phyloP scores from a whole-genome alignment of 768 basidiomycete species.

The Galerina sulciceps region DNA sequence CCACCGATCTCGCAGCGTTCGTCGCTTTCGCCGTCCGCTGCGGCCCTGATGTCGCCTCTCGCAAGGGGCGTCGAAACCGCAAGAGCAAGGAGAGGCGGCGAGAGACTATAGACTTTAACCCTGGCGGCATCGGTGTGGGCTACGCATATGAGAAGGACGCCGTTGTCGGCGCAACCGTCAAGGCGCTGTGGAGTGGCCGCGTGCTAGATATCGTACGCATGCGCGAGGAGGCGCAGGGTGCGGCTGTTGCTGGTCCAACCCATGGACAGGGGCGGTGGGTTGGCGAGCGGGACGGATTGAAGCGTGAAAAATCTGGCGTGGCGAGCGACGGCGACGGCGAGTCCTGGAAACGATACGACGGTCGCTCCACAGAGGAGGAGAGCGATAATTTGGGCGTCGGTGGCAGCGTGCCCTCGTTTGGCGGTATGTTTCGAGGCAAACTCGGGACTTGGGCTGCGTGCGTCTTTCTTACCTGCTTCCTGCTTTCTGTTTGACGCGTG shows the following conservation, averaged over 20 bases:
- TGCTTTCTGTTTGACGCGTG: background rate
- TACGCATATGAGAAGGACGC: constrained; percentile 32
- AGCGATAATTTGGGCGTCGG: constrained; percentile 34
- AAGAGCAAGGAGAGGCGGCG: constrained; percentile 20
- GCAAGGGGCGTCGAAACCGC: constrained; percentile 4
- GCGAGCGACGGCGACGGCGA: constrained; percentile 46
- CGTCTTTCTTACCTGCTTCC: constrained; percentile 14
- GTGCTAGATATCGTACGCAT: constrained; percentile 38
- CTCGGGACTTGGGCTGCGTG: constrained; percentile 50
- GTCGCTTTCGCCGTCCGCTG: constrained; percentile 42
- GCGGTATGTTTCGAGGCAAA: constrained; percentile 46
- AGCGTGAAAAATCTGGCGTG: constrained; percentile 23
- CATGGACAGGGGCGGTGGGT: background rate
- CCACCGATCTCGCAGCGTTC: constrained; percentile 56
- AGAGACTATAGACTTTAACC: constrained; percentile 53
- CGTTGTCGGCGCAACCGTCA: constrained; percentile 40
- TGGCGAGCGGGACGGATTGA: constrained; percentile 17
- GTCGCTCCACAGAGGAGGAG: constrained; percentile 49
- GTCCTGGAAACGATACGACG: constrained; percentile 33
- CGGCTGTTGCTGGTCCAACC: constrained; percentile 5
- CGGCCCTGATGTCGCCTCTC: constrained; percentile 12
- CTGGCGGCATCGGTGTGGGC: constrained; percentile 32
- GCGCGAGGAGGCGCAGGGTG: constrained; percentile 37
- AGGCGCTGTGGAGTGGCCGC: constrained; percentile 50
- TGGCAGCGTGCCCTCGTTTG: constrained; percentile 24